These are phyloP conservation scores for Colletotrichum filicis DNA, from an alignment of 2,329 filamentous ascomycete genomes.

Conservation along the genomic window DNA sequence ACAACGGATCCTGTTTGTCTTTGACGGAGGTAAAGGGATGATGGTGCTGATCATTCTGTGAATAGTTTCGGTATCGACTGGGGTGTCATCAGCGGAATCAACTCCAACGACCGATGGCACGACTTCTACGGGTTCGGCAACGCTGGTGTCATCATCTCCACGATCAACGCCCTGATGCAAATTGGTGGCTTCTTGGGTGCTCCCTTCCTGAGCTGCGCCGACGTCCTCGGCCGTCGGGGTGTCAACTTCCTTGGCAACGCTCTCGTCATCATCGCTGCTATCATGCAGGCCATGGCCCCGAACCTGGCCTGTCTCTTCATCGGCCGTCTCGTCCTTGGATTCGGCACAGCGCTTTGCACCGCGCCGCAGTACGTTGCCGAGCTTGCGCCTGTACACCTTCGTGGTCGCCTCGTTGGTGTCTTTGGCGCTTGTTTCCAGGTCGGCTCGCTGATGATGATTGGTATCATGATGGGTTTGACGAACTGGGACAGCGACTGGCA, in stretches of 20 bases:
- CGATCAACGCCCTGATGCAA: constrained; percentile 59
- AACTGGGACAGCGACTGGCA: constrained; percentile 49
- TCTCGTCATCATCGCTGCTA: constrained; percentile 55
- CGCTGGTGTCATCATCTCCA: constrained; percentile 51
- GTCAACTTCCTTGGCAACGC: constrained; percentile 58
- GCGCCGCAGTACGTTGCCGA: constrained; percentile 44
- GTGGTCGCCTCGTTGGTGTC: constrained; percentile 57
- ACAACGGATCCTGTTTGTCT: no score
- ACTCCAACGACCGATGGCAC: constrained; percentile 54
- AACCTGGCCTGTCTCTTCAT: constrained; percentile 54
- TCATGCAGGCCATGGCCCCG: constrained; percentile 52
- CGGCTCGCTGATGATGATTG: constrained; percentile 53
- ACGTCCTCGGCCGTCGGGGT: constrained; percentile 62
- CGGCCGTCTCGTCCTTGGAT: constrained; percentile 67
- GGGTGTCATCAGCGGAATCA: constrained; percentile 59
- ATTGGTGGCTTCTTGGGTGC: constrained; percentile 59
- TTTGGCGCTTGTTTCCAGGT: constrained; percentile 59
- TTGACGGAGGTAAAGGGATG: no score
- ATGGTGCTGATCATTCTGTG: neutral
- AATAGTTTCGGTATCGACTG: constrained; percentile 56
- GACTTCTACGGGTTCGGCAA: constrained; percentile 54
- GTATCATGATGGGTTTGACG: constrained; percentile 54
- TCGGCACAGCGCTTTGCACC: constrained; percentile 50
- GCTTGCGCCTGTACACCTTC: constrained; percentile 42
- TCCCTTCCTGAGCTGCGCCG: constrained; percentile 60